Percentiles rank a stretch among this genome's conserved stretches.
Evolutionary conservation across 208 protist genomes (phyloP).

Genomic region (Leptomonas pyrrhocoris): DNA sequence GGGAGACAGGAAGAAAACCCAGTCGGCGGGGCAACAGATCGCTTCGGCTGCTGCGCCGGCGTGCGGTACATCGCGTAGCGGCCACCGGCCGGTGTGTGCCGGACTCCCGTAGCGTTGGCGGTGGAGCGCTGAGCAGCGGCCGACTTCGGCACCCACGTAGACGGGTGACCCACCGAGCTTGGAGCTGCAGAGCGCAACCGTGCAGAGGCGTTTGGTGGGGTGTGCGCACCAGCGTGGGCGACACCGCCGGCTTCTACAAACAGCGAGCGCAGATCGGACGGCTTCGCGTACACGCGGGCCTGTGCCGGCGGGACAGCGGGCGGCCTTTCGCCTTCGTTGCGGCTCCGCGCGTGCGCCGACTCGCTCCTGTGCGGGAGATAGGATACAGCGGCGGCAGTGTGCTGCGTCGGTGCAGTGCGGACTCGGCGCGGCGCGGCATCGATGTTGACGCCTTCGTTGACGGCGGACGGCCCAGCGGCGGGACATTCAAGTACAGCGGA

Average conservation of each 20-base stretch:
- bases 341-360: not conserved
- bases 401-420: not conserved
- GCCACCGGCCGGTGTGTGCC: not conserved
- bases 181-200: too few relatives aligned
- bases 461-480: not conserved
- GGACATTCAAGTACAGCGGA: slow-evolving; percentile 4
- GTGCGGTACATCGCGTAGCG: slow-evolving; percentile 44
- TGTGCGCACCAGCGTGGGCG: not conserved
- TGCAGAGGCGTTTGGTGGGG: not conserved
- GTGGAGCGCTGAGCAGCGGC: not conserved
- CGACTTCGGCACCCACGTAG: not conserved
- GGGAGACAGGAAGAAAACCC: slow-evolving; percentile 14
- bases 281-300: not conserved
- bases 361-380: not conserved
- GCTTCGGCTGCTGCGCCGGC: not conserved
- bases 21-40: not conserved
- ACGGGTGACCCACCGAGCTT: not conserved
- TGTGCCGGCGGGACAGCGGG: not conserved
- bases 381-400: not conserved
- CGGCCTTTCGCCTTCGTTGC: not conserved
- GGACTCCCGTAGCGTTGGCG: not conserved
- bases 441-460: not conserved
- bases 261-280: slow-evolving; percentile 9
- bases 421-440: not conserved
- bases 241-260: slow-evolving; percentile 13